Base-by-base conservation (phyloP, 192 early-diverging fungal genomes). In the Coemansia asiatica region DNA sequence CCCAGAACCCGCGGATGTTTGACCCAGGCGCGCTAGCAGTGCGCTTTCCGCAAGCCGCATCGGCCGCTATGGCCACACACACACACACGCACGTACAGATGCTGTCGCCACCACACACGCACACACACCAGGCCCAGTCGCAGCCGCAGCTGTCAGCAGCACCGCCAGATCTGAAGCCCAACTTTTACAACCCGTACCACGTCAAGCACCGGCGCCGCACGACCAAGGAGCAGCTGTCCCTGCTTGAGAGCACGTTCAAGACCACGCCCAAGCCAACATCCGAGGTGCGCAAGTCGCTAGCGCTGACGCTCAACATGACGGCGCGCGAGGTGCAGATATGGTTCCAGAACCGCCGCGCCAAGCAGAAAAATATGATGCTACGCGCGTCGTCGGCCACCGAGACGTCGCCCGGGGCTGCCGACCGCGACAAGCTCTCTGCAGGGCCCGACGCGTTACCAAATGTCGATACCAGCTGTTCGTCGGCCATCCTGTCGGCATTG, bases 341-440 rank as follows among this genome's bases (percentile, higher is more conserved):
- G 91, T 93, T 93, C 68, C 91, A 93, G 71, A 93, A 93, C 79
- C 79, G 90, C 22, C 85, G 91, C 40, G 91, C 90, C 50, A 93
- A 93, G 73, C 85, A 81, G 63, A 90, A 89, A 63, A 83, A 81
- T 66, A 70, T 79, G 71, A 55, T 71, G 51, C 50, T 79, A 53
- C 55, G 71, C 18, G 76, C 76, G 33, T 60, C 66, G 8, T 60
- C 72, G 46, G 22, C 35, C 54, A 48, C 16, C 38, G 13, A 5
- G 5, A 9, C 54, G 25, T 53, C 65, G 25, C 44, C 72, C 0
- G 57, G 29, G 2, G 35, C 36, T n/a, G n/a, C 31, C 54, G 25
- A 22, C 44, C 15, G 22, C 53, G 44, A 25, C 21, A 25, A 54
- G 28, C 47, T 47, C 16, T 26, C 50, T 25, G 53, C 53, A 23